Conservation (phyloP, 176 grass and related monocot species). For the Poa pratensis region DNA sequence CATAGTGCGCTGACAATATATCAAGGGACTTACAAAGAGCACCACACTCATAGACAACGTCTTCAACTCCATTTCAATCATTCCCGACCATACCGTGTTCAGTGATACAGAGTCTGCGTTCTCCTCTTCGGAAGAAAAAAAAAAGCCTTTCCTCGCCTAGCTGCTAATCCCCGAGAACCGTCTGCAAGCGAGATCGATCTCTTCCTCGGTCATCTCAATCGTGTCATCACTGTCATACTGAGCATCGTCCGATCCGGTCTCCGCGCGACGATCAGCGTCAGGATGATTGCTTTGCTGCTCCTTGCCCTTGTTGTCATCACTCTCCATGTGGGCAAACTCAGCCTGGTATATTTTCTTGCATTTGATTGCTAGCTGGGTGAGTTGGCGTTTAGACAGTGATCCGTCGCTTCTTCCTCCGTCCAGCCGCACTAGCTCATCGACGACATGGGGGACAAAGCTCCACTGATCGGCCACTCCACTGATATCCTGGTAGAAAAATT, state of each 20-base stretch:
- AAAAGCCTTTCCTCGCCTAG: neutral
- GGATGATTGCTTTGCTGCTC: constrained; percentile 22
- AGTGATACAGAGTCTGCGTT: neutral
- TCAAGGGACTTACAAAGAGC: too few species aligned
- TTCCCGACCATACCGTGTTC: neutral
- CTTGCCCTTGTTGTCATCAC: constrained; percentile 35
- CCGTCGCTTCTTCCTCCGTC: constrained; percentile 49
- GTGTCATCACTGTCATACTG: constrained; percentile 80
- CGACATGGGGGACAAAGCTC: constrained; percentile 77
- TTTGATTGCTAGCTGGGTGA: constrained; percentile 61
- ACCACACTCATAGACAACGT: too few species aligned
- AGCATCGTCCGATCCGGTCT: constrained; percentile 33
- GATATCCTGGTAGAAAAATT: constrained; percentile 60
- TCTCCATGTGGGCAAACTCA: constrained; percentile 50
- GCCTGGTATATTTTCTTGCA: constrained; percentile 77
- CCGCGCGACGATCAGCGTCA: neutral
- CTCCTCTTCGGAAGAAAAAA: neutral
- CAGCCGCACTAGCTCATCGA: constrained; percentile 59
- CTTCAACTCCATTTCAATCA: neutral
- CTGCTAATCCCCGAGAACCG: constrained; percentile 44
- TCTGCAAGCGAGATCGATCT: constrained; percentile 73
- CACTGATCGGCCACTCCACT: constrained; percentile 70
- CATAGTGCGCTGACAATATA: too few species aligned
- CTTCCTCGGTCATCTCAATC: constrained; percentile 94
- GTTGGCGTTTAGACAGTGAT: constrained; percentile 49